Evolutionary conservation across 1,284 basidiomycete species (phyloP).

Genomic region (Irpex sp.): DNA sequence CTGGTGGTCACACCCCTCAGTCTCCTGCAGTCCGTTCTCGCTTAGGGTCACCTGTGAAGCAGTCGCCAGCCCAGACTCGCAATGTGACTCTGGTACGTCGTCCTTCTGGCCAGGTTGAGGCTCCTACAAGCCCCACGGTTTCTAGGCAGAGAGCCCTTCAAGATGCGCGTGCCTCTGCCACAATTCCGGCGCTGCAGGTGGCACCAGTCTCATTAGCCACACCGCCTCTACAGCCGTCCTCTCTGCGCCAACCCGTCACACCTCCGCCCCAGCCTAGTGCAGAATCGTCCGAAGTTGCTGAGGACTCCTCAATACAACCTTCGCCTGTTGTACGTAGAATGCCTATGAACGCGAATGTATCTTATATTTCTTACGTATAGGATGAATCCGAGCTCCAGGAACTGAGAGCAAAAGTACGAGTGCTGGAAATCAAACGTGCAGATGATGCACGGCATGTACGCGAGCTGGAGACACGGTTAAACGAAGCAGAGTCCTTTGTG

Average conservation of each 20-base stretch:
- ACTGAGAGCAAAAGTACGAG: slow-evolving; percentile 77
- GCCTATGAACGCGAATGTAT: background rate
- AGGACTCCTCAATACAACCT: slow-evolving; percentile 16
- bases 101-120: slow-evolving; percentile 21
- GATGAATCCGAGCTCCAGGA: slow-evolving; percentile 74
- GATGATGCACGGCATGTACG: slow-evolving; percentile 85
- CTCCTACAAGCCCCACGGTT: slow-evolving; percentile 20
- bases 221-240: slow-evolving; percentile 19
- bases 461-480: slow-evolving; percentile 80
- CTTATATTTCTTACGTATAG: slow-evolving; percentile 15
- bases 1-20: slow-evolving; percentile 14
- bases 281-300: slow-evolving; percentile 3
- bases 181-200: slow-evolving; percentile 11
- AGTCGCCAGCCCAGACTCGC: slow-evolving; percentile 31
- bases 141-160: slow-evolving; percentile 19
- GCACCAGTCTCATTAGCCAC: slow-evolving; percentile 15
- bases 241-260: slow-evolving; percentile 20
- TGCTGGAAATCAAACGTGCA: slow-evolving; percentile 82
- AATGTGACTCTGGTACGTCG: slow-evolving; percentile 25
- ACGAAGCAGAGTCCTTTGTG: slow-evolving; percentile 85
- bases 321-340: slow-evolving; percentile 9
- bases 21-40: slow-evolving; percentile 25
- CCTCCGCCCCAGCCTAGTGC: slow-evolving; percentile 12
- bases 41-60: slow-evolving; percentile 38
- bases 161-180: slow-evolving; percentile 12